Percentiles rank a stretch among this genome's conserved stretches.
These are phyloP conservation scores for Mallotus nudiflorus DNA, from an alignment of 345 rosid genomes.

Conservation along the genomic window DNA sequence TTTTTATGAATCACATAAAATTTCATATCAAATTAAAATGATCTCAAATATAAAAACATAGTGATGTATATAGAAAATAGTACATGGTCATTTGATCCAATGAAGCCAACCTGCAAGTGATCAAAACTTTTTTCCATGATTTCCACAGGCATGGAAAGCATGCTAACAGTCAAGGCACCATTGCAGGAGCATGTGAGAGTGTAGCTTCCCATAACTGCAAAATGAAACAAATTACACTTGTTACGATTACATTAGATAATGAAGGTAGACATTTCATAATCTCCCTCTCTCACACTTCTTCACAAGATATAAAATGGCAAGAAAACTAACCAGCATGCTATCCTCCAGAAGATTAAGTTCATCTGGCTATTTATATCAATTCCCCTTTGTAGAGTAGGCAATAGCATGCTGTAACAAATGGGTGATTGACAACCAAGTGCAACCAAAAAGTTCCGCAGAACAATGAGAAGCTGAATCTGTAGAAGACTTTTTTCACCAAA, in stretches of 20 bases:
- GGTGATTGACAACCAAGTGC: constrained; percentile 91
- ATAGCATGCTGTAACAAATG: constrained; percentile 64
- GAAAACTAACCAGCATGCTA: constrained; percentile 72
- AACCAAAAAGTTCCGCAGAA: constrained; percentile 80
- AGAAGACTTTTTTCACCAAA: constrained; percentile 95
- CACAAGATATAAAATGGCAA: background rate
- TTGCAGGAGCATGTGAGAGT: constrained; percentile 80
- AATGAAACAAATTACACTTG: constrained; percentile 16
- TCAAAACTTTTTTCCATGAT: constrained; percentile 90
- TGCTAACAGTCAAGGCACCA: constrained; percentile 80
- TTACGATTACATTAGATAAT: constrained; percentile 18
- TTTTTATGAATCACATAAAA: too few relatives aligned
- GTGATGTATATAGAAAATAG: background rate
- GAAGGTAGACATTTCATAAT: constrained; percentile 11
- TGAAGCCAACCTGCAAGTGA: constrained; percentile 74
- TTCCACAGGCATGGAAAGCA: constrained; percentile 77
- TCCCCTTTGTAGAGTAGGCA: constrained; percentile 87
- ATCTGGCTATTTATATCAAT: constrained; percentile 81
- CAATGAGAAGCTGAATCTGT: constrained; percentile 96
- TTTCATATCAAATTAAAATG: too few relatives aligned
- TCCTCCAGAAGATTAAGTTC: constrained; percentile 94
- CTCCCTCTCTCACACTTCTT: background rate
- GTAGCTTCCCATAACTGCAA: constrained; percentile 97
- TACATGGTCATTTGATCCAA: background rate
- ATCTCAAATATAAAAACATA: background rate